Evolutionary conservation across 768 basidiomycete genomes (phyloP), one percentile per base, ranked within the genome.

Genomic region (Amanita thiersii): DNA sequence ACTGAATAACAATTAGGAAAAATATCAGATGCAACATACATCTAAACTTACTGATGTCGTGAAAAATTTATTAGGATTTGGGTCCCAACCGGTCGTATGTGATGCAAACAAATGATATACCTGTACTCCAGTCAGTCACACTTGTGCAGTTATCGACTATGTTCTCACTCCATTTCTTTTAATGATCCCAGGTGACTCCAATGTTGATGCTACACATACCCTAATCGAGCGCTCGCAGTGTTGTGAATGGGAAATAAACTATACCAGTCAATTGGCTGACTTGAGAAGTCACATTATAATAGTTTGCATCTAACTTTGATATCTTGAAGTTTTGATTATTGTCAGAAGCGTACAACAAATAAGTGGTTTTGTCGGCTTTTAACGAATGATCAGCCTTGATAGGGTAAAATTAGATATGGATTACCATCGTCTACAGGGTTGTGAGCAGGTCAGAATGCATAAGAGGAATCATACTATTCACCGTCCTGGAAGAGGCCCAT

Each of bases 281-380:
- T 41, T 71, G 64, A 8, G 69, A 57, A 0, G 65, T 61, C 12
- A 81, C 72, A 44, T 72, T 74, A 50, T 77, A 74, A 47, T 77
- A 81, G 52, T 78, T 69, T n/a, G 66, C 46, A 47, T 77, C 74
- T 40, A 79, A 56, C 37, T 57, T 58, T 9, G 77, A 66, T 17
- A 81, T 78, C 64, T 81, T 81, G 67, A 79, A 79, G 53, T 79
- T 75, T 57, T 77, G 74, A 54, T 81, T 81, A 56, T 76, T 76
- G 57, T 81, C 77, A 4, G 76, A 78, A 12, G 78, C 78, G 50
- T 78, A 81, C 12, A 81, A 62, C 10, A 81, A 64, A 52, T 79
- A 81, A 5, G 73, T 60, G 0, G 71, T 72, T 44, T 5, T 43
- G 23, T n/a, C n/a, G n/a, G n/a, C n/a, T 41, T 41, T 18, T 33